Evolutionary conservation across 1,284 basidiomycete genomes (phyloP).

Genomic region (Stereum hirsutum): DNA sequence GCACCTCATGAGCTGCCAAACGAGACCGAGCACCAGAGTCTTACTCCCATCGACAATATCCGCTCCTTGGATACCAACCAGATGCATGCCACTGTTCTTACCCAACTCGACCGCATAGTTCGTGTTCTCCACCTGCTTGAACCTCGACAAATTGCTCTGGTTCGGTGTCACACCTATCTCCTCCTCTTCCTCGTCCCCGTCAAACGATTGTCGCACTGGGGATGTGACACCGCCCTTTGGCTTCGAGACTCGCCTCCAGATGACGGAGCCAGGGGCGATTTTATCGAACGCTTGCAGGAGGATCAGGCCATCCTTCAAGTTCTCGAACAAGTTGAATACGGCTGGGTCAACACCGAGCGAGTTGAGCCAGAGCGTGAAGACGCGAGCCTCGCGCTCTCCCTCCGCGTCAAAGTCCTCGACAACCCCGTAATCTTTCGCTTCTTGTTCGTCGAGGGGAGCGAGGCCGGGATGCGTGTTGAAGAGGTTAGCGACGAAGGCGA

Average conservation of each 20-base stretch:
- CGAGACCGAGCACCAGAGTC: constrained; percentile 90
- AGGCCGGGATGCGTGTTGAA: constrained; percentile 98
- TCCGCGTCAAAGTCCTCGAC: constrained; percentile 99
- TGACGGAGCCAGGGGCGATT: constrained; percentile 84
- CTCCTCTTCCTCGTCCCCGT: constrained; percentile 40
- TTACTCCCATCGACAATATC: constrained; percentile 92
- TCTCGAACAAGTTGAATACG: constrained; percentile 95
- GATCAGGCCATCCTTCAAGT: constrained; percentile 85
- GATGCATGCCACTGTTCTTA: constrained; percentile 88
- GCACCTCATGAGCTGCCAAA: constrained; percentile 96
- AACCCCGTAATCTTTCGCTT: constrained; percentile 73
- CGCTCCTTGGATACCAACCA: constrained; percentile 96
- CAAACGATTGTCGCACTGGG: constrained; percentile 22
- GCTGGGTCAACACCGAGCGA: constrained; percentile 92
- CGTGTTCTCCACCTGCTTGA: constrained; percentile 98
- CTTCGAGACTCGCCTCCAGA: constrained; percentile 92
- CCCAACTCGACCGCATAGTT: constrained; percentile 94
- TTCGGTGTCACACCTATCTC: constrained; percentile 73
- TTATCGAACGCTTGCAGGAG: constrained; percentile 97
- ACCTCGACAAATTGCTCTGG: constrained; percentile 82
- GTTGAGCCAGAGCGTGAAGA: constrained; percentile 98
- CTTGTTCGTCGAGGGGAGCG: constrained; percentile 87
- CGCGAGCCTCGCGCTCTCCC: constrained; percentile 94
- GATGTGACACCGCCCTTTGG: constrained; percentile 64
- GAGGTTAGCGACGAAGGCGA: constrained; percentile 96